These are phyloP conservation scores for Claviceps capensis DNA, from an alignment of 2,329 filamentous ascomycete genomes.

Conservation along the genomic window DNA sequence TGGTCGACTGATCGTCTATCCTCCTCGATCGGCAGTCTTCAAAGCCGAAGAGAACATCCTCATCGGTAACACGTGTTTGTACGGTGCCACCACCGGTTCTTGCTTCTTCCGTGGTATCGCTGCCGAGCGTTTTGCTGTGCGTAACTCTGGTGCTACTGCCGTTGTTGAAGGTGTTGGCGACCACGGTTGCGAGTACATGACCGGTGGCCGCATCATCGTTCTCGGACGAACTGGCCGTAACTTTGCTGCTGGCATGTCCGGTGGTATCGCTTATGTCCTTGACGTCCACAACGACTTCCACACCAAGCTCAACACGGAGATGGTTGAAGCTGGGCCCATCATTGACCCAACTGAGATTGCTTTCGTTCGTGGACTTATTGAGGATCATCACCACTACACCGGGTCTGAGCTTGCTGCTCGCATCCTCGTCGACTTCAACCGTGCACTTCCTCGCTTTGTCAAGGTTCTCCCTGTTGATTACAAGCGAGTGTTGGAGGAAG, in stretches of 20 bases:
- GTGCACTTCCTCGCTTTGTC: constrained; percentile 78
- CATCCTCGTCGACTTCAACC: constrained; percentile 88
- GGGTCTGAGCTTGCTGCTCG: constrained; percentile 89
- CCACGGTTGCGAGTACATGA: constrained; percentile 98
- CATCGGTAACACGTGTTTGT: constrained; percentile 87
- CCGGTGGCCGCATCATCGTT: constrained; percentile 78
- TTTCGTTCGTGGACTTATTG: constrained; percentile 78
- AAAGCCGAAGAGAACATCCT: constrained; percentile 94
- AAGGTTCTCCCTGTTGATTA: constrained; percentile 93
- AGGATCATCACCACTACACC: constrained; percentile 96
- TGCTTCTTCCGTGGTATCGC: constrained; percentile 97
- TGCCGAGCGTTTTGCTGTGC: constrained; percentile 89
- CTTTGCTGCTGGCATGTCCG: constrained; percentile 97
- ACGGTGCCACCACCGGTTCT: constrained; percentile 79
- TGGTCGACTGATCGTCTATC: constrained; percentile 85
- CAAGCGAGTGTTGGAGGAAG: constrained; percentile 80
- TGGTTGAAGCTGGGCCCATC: constrained; percentile 80
- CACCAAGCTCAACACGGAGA: constrained; percentile 90
- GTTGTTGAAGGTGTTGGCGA: constrained; percentile 94
- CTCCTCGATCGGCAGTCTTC: constrained; percentile 78
- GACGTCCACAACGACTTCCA: constrained; percentile 83
- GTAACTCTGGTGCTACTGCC: constrained; percentile 91
- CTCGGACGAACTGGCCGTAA: constrained; percentile 86
- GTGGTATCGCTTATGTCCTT: constrained; percentile 89
- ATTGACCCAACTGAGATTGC: constrained; percentile 82